Evolutionary conservation across 2,329 filamentous ascomycete genomes (phyloP).

Genomic region (Pseudocercospora macadamiae): DNA sequence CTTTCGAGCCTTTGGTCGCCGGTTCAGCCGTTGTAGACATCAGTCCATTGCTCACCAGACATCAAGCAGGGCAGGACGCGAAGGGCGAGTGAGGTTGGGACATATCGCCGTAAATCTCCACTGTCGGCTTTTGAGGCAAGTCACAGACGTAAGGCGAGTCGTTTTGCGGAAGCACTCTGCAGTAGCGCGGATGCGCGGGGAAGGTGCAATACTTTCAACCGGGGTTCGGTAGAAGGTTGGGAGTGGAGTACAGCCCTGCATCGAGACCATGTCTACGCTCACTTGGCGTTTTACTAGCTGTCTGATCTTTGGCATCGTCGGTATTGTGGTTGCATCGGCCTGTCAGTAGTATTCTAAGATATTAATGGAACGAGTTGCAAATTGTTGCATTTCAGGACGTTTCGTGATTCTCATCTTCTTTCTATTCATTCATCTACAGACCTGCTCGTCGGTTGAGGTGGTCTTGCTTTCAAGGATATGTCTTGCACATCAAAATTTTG

Average conservation of each 20-base stretch:
- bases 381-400: no score
- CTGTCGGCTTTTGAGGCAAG: conserved; percentile 7
- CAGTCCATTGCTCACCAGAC: conserved; percentile 1
- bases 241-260: neutral
- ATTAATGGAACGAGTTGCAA: no score
- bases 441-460: neutral
- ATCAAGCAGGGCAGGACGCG: neutral
- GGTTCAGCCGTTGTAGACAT: conserved; percentile 7
- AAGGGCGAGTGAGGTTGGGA: neutral
- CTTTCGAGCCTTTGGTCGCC: neutral
- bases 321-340: no score
- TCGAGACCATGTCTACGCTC: neutral
- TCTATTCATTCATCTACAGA: neutral
- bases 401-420: no score
- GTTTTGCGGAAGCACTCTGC: neutral
- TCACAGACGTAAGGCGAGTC: neutral
- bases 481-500: no score
- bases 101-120: neutral
- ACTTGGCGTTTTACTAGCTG: neutral
- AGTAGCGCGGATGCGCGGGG: no score
- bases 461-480: neutral
- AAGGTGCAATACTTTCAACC: neutral
- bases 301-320: conserved; percentile 1
- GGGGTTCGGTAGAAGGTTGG: neutral
- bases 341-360: no score